Base-by-base conservation (phyloP, 129 eudicot genomes). In the Flaveria ramosissima region DNA sequence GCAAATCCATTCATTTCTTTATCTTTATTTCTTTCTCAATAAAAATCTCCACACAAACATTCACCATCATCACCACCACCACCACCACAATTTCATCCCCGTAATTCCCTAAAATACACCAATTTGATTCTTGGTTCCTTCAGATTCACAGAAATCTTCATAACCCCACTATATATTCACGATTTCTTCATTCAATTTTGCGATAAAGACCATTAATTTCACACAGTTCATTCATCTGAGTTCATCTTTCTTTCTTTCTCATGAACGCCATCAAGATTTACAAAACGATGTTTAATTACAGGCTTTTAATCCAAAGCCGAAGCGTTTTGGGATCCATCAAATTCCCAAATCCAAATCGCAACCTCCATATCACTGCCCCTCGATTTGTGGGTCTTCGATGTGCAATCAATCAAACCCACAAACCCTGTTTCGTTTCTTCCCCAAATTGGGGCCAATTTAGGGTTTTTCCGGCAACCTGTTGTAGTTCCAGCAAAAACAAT, bases 391-490 rank as follows among this genome's bases (percentile, higher is more conserved):
- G 41, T 36, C 41, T 36, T 36, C 41, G 41, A 36, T 36, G 83
- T 65, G 71, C 72, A 14, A 21, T 78, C 20, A 53, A 77, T 51
- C 80, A 17, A 41, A 15, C 88, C 78, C 88, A 72, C 62, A 84
- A 76, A 41, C 86, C 83, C 43, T 63, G 52, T 78, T 68, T 69
- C 60, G 69, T 72, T 21, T 53, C 84, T 4, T 48, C 53, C 60
- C 77, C 80, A 32, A 68, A 64, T 77, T 86, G 85, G 87, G 88
- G 81, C 2, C 85, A 83, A 67, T 62, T 86, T 23, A 83, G 90
- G 77, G 67, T 79, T 71, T 87, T 81, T 41, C 82, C 85, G 17
- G 71, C 50, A 6, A 73, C 81, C 9, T 55, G 60, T 66, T 64
- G 66, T 74, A 76, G 68, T 81, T 51, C 80, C 30, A 69, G 78